Evolutionary conservation across 176 grass and related monocot species (phyloP).

Genomic region (Bolboschoenus planiculmis): DNA sequence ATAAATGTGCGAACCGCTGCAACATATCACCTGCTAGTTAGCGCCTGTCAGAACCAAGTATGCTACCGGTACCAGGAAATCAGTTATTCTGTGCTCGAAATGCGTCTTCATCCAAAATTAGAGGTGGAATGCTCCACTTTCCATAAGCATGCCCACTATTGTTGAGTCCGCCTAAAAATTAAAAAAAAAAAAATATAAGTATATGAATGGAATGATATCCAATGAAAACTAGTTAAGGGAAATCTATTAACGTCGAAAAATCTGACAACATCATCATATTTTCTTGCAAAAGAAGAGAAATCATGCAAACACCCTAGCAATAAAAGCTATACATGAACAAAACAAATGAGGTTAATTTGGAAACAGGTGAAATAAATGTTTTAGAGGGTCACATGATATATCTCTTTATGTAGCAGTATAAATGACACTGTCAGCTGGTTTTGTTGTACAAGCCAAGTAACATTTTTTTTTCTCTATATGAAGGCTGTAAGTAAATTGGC

Average conservation of each 20-base stretch:
- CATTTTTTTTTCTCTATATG: neutral
- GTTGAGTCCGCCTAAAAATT: slow-evolving; percentile 43
- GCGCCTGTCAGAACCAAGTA: neutral
- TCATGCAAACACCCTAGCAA: neutral
- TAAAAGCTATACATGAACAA: neutral
- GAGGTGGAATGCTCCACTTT: slow-evolving; percentile 76
- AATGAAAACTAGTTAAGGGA: neutral
- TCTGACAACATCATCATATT: neutral
- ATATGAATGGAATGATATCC: neutral
- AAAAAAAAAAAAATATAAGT: slow-evolving; percentile 1
- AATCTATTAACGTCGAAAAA: neutral
- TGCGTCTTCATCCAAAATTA: slow-evolving; percentile 64
- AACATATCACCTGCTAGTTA: neutral
- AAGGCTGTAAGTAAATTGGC: neutral
- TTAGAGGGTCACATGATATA: neutral
- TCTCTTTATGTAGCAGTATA: neutral
- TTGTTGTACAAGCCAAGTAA: neutral
- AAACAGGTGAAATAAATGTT: neutral
- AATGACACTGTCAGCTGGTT: too few relatives aligned
- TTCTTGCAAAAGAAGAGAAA: neutral
- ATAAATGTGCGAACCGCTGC: too few relatives aligned
- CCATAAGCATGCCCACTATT: slow-evolving; percentile 54
- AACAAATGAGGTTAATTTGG: neutral
- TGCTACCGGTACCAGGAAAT: neutral
- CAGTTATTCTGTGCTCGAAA: slow-evolving; percentile 31